Conservation (phyloP, 345 rosid genomes). For the Corymbia maculata region DNA sequence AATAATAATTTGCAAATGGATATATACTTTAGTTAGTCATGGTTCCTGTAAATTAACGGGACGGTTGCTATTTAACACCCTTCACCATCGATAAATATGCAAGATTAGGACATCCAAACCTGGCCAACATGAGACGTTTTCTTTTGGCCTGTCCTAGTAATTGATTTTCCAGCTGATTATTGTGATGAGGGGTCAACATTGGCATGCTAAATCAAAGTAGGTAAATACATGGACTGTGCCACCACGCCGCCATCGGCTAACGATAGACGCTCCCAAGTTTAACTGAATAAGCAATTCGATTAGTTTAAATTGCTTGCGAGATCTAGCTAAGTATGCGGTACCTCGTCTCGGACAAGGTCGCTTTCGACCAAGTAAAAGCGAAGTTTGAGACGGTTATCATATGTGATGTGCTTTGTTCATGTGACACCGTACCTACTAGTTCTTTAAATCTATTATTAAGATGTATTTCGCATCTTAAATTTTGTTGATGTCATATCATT, state of each 20-base stretch:
- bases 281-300: not conserved
- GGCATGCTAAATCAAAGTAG: not conserved
- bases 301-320: not conserved
- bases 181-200: not conserved
- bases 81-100: not conserved
- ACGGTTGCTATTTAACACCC: not conserved
- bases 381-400: constrained; percentile 1
- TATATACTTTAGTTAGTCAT: not conserved
- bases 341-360: not conserved
- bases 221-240: not conserved
- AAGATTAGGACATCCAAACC: not conserved
- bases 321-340: not conserved
- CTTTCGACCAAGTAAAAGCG: not conserved
- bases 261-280: not conserved
- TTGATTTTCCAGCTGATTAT: not conserved
- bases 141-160: not conserved
- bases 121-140: not conserved
- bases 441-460: not conserved
- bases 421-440: not conserved
- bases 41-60: not conserved
- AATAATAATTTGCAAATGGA: not conserved
- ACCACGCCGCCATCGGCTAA: not conserved
- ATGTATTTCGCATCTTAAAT: not conserved
- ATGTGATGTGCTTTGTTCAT: not conserved
- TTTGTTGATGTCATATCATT: not conserved